A percentile compares a stretch with the other conserved stretches of the same genome.
These are phyloP conservation scores for Phytopythium chamaehyphon DNA, from an alignment of 352 stramenopile species.

Conservation along the genomic window DNA sequence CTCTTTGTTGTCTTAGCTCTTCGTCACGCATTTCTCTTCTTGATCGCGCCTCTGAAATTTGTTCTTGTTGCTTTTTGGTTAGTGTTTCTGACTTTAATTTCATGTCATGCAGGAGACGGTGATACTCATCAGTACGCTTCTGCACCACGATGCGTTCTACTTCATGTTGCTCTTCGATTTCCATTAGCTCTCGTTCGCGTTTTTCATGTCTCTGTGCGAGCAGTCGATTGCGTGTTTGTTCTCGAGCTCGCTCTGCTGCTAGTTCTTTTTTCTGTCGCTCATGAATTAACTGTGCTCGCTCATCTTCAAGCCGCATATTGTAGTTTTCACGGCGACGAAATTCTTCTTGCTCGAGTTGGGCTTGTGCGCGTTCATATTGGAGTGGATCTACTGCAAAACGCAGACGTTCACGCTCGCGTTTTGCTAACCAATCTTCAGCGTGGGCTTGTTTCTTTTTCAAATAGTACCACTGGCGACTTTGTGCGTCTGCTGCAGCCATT, in stretches of 20 bases:
- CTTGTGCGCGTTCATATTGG: constrained; percentile 39
- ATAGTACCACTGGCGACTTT: constrained; percentile 31
- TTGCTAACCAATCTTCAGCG: constrained; percentile 32
- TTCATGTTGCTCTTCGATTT: constrained; percentile 34
- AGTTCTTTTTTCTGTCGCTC: constrained; percentile 18
- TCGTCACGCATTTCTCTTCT: constrained; percentile 64
- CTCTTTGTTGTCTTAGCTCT: constrained; percentile 44
- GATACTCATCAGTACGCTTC: constrained; percentile 26
- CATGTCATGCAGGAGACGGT: constrained; percentile 37
- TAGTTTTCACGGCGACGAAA: constrained; percentile 44
- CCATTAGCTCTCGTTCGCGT: constrained; percentile 35
- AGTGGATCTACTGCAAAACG: constrained; percentile 55
- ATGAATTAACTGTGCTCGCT: constrained; percentile 11
- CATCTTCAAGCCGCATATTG: constrained; percentile 43
- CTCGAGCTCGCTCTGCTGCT: constrained; percentile 28
- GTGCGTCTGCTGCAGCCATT: constrained; percentile 42
- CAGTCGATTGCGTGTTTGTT: constrained; percentile 18
- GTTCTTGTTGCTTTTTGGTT: constrained; percentile 23
- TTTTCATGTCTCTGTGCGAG: constrained; percentile 8
- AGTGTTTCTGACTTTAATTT: constrained; percentile 30
- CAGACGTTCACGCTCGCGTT: constrained; percentile 39
- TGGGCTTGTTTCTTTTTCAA: constrained; percentile 31
- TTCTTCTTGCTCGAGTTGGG: constrained; percentile 38
- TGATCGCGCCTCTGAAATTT: constrained; percentile 41
- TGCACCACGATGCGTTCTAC: constrained; percentile 7